These are phyloP conservation scores for Ophiostoma tasmaniense DNA, from an alignment of 2,329 filamentous ascomycete species.

Conservation along the genomic window DNA sequence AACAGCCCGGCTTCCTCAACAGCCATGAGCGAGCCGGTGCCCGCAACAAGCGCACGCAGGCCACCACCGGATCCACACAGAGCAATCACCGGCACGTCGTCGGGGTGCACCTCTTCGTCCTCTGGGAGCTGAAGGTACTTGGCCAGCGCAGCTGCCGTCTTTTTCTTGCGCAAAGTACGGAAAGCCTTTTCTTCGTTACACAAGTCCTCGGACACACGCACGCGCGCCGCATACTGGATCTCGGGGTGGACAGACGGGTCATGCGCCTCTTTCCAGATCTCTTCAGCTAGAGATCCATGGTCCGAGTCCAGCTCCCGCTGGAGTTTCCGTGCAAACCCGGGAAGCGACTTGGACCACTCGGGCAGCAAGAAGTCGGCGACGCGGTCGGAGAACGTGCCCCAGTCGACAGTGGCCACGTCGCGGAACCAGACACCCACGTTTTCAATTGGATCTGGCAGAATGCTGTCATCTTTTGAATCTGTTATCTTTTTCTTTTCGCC, in stretches of 20 bases:
- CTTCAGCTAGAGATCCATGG: constrained; percentile 78
- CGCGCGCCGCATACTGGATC: constrained; percentile 69
- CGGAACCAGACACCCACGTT: constrained; percentile 35
- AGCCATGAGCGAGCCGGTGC: constrained; percentile 77
- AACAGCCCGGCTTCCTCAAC: constrained; percentile 80
- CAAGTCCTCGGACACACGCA: constrained; percentile 69
- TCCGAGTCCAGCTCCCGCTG: constrained; percentile 82
- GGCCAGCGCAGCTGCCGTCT: constrained; percentile 66
- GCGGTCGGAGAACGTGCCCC: constrained; percentile 45
- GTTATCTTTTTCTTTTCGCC: constrained; percentile 45
- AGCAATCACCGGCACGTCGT: constrained; percentile 87
- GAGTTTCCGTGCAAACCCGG: constrained; percentile 70
- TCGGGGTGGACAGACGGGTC: constrained; percentile 80
- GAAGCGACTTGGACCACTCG: constrained; percentile 70
- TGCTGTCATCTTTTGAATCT: constrained; percentile 37
- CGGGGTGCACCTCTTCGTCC: constrained; percentile 76
- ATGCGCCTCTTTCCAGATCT: constrained; percentile 88
- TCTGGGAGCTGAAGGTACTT: constrained; percentile 65
- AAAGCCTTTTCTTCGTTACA: constrained; percentile 79
- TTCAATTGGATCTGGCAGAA: not conserved
- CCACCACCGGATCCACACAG: constrained; percentile 93
- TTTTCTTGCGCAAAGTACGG: constrained; percentile 55
- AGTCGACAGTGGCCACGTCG: constrained; percentile 45
- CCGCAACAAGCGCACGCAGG: constrained; percentile 79
- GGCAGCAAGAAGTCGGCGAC: constrained; percentile 68